Evolutionary conservation across 371 early-diverging fungal genomes (phyloP), one percentile per base, ranked within the genome.

Genomic region (Haplosporangium sp.): DNA sequence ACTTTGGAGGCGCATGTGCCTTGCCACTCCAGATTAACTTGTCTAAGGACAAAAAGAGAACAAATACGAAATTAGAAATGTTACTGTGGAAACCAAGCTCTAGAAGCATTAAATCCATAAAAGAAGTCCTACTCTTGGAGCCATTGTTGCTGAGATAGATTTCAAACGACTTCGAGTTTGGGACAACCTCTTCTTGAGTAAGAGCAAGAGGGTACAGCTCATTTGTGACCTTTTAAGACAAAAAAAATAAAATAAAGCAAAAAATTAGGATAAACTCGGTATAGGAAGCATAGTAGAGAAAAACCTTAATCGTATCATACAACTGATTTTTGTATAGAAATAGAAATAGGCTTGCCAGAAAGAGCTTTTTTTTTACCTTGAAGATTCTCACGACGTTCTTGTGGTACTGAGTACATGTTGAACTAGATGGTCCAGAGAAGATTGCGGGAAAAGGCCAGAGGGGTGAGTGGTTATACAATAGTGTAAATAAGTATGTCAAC

Each of bases 11-110:
- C 1, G 74, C 78, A 47, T 69, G 78, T 20, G 78, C 72, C 57
- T 72, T 68, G 39, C 78, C 78, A 39, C 78, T 77, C 78, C 78
- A 77, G 47, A 77, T 69, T 53, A 76, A 39, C 38, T 71, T 76
- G 61, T 71, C 76, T 76, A 76, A 37, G 11, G 50, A 27, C 7
- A 45, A 45, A 61, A 20, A 0, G 17, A 15, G 42, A 35, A 4
- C 4, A 13, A 44, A n/a, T 15, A 10, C 10, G 34, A 53, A 27
- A 53, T 27, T 27, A 27, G 27, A 27, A 27, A 27, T 27, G 27
- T 27, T 27, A 27, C 27, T 27, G 27, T 27, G 27, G 27, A 27
- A 27, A 27, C 27, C 27, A 27, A 27, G 27, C 27, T 27, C 27
- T 27, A 1, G 27, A 27, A 27, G 27, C 0, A 27, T 27, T 27